Evolutionary conservation across 441 rosid species (phyloP).

Genomic region (Eutrema salsugineum): DNA sequence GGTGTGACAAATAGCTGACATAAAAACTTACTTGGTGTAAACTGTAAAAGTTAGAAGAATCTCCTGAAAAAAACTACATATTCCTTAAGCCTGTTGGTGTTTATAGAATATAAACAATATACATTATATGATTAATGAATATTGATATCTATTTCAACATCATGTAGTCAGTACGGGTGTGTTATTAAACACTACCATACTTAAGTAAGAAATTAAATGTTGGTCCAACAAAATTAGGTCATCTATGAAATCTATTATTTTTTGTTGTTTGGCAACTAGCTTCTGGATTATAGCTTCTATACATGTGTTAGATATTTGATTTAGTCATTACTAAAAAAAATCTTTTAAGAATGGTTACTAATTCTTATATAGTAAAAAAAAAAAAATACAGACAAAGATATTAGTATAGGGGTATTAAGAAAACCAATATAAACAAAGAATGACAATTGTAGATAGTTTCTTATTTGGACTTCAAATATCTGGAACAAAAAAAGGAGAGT

Average conservation of each 20-base stretch:
- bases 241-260: not conserved
- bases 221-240: not conserved
- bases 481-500: not conserved
- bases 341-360: not conserved
- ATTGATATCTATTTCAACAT: not conserved
- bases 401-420: not conserved
- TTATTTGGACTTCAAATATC: not conserved
- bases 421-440: not conserved
- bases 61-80: slow-evolving; percentile 1
- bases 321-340: not conserved
- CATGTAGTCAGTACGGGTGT: not conserved
- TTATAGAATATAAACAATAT: not conserved
- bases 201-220: not conserved
- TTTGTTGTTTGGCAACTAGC: not conserved
- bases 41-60: slow-evolving; percentile 4
- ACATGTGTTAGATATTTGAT: not conserved
- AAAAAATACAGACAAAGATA: not conserved
- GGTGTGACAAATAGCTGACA: slow-evolving; percentile 4
- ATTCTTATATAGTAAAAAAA: not conserved
- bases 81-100: not conserved
- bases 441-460: not conserved
- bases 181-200: not conserved
- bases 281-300: not conserved
- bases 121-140: not conserved
- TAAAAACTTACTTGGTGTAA: not conserved